phyloP scores from a whole-genome alignment of 768 basidiomycete species.

The Lyophyllum shimeji region DNA sequence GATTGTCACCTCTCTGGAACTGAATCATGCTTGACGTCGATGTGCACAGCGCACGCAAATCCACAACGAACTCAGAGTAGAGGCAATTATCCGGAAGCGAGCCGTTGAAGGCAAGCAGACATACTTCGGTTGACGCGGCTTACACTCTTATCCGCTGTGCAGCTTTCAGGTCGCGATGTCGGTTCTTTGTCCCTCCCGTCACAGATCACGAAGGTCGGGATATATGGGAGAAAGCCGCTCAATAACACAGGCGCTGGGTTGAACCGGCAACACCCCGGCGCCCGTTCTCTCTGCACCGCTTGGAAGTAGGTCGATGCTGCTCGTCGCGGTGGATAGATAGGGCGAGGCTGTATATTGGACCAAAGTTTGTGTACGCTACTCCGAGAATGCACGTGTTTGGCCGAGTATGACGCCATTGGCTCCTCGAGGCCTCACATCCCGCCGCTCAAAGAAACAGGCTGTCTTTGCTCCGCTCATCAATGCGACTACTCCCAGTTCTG shows the following conservation, averaged over 20 bases:
- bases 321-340: not conserved
- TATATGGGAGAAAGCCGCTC: conserved; percentile 51
- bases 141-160: conserved; percentile 1
- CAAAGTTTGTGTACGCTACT: not conserved
- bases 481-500: conserved; percentile 9
- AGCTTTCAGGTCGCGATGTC: conserved; percentile 82
- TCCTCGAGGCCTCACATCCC: not conserved
- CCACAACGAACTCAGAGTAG: conserved; percentile 71
- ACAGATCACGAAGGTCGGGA: conserved; percentile 56
- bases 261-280: not conserved
- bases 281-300: not conserved
- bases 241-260: not conserved
- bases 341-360: no score
- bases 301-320: not conserved
- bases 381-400: not conserved
- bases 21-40: conserved; percentile 1
- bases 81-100: conserved; percentile 67
- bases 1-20: conserved; percentile 12
- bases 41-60: conserved; percentile 68
- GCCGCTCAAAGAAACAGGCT: no score
- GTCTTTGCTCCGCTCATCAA: no score
- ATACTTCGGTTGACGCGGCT: not conserved
- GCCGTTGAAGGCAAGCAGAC: conserved; percentile 64
- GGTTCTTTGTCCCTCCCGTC: conserved; percentile 70
- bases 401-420: conserved; percentile 16